A percentile compares a stretch with the other conserved stretches of the same genome.
Evolutionary conservation across 2,329 filamentous ascomycete species (phyloP).

Genomic region (Aspergillus cejpii): DNA sequence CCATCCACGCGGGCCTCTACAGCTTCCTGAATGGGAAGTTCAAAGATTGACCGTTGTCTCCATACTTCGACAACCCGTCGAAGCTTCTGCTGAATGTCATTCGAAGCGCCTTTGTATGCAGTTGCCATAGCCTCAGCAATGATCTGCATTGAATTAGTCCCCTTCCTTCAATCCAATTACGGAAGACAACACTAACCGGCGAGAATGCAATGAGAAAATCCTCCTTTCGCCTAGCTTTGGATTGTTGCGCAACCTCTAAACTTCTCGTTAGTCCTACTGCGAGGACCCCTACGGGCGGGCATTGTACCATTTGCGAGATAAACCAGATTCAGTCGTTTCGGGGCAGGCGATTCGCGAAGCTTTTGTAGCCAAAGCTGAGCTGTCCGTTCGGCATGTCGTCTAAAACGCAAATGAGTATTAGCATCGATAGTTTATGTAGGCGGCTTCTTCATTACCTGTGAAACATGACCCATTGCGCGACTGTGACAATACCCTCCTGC

Average conservation of each 20-base stretch:
- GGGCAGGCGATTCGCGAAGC: conserved; percentile 76
- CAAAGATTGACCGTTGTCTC: conserved; percentile 81
- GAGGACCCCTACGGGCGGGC: background rate
- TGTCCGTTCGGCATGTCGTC: conserved; percentile 85
- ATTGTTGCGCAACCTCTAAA: conserved; percentile 89
- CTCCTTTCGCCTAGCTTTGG: conserved; percentile 82
- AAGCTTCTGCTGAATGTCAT: conserved; percentile 81
- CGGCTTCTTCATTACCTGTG: conserved; percentile 60
- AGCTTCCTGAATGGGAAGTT: conserved; percentile 67
- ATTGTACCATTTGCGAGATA: conserved; percentile 86
- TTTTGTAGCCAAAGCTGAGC: conserved; percentile 87
- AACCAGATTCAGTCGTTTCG: conserved; percentile 81
- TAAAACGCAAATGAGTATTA: conserved; percentile 37
- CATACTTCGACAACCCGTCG: conserved; percentile 89
- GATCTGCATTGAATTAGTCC: conserved; percentile 44
- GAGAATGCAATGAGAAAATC: conserved; percentile 91
- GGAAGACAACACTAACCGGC: conserved; percentile 47
- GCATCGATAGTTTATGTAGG: conserved; percentile 12
- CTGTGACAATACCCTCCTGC: conserved; percentile 91
- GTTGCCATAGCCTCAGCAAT: conserved; percentile 82
- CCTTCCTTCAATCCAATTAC: background rate
- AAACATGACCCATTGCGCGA: conserved; percentile 99
- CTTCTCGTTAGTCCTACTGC: conserved; percentile 17
- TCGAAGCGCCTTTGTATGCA: conserved; percentile 84
- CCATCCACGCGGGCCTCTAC: conserved; percentile 75